These are phyloP conservation scores for Penicillium fimorum DNA, from an alignment of 495 filamentous ascomycete species.

Conservation along the genomic window DNA sequence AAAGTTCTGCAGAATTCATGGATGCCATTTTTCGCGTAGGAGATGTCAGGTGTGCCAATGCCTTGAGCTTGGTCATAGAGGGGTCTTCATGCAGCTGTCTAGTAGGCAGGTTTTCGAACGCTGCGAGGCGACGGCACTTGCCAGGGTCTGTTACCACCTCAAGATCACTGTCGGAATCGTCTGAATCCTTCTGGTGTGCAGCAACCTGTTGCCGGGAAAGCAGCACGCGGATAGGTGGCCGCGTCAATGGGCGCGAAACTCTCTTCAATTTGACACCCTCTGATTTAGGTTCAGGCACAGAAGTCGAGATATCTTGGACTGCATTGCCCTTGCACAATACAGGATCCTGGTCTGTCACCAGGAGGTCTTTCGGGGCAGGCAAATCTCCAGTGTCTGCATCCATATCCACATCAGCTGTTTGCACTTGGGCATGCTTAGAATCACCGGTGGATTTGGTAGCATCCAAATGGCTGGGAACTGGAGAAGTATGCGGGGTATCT, in stretches of 20 bases:
- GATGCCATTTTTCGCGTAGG: constrained; percentile 52
- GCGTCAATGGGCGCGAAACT: constrained; percentile 16
- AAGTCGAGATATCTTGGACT: not conserved
- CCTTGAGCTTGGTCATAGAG: constrained; percentile 66
- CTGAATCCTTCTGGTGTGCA: constrained; percentile 44
- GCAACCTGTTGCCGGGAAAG: constrained; percentile 41
- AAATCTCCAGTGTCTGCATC: constrained; percentile 12
- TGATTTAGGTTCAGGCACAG: not conserved
- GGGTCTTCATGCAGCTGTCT: constrained; percentile 57
- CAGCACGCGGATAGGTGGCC: constrained; percentile 39
- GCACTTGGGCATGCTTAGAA: constrained; percentile 7
- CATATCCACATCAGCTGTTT: constrained; percentile 2
- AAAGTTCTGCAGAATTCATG: constrained; percentile 69
- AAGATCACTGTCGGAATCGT: constrained; percentile 66
- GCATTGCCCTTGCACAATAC: not conserved
- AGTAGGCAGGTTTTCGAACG: constrained; percentile 68
- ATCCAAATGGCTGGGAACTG: constrained; percentile 29
- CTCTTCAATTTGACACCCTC: constrained; percentile 19
- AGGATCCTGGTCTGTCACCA: constrained; percentile 10
- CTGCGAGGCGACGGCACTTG: constrained; percentile 46
- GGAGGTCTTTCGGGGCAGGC: constrained; percentile 22
- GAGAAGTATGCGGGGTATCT: constrained; percentile 54
- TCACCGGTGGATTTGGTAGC: constrained; percentile 24
- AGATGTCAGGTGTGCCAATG: constrained; percentile 71
- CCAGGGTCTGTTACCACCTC: constrained; percentile 54